Percentiles rank a stretch among this genome's conserved stretches.
Conservation (phyloP, 2,329 filamentous ascomycete genomes). For the Scedosporium boydii region DNA sequence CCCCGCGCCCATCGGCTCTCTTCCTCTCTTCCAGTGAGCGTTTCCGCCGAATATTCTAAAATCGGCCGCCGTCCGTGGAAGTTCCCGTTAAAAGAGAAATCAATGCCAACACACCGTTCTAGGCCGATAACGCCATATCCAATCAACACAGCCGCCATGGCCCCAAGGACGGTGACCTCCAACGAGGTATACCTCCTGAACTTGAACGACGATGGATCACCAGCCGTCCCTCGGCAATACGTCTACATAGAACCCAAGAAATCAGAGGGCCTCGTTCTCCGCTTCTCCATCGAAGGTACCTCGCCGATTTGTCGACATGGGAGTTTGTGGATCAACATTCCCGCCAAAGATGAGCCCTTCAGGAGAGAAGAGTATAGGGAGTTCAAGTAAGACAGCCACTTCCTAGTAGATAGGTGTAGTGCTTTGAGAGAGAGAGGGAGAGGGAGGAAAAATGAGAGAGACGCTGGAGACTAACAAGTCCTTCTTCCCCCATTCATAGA, state of each 20-base stretch:
- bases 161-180: conserved; percentile 52
- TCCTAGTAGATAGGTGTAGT: conserved; percentile 1
- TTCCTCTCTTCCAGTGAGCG: no score
- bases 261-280: conserved; percentile 64
- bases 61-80: no score
- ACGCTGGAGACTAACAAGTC: neutral
- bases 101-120: neutral
- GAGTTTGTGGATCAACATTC: conserved; percentile 94
- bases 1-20: no score
- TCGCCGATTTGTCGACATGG: conserved; percentile 93
- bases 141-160: conserved; percentile 30
- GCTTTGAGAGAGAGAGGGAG: no score
- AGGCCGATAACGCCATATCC: neutral
- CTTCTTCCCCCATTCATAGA: conserved; percentile 32
- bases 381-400: conserved; percentile 60
- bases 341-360: conserved; percentile 65
- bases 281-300: conserved; percentile 87
- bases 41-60: neutral
- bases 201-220: conserved; percentile 86
- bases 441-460: no score
- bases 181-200: conserved; percentile 78
- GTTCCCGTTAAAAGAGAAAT: no score
- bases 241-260: conserved; percentile 77
- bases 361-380: conserved; percentile 71
- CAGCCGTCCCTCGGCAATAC: conserved; percentile 80